These are phyloP conservation scores for Kazachstania taianensis DNA, from an alignment of 805 yeast genomes.

Conservation along the genomic window DNA sequence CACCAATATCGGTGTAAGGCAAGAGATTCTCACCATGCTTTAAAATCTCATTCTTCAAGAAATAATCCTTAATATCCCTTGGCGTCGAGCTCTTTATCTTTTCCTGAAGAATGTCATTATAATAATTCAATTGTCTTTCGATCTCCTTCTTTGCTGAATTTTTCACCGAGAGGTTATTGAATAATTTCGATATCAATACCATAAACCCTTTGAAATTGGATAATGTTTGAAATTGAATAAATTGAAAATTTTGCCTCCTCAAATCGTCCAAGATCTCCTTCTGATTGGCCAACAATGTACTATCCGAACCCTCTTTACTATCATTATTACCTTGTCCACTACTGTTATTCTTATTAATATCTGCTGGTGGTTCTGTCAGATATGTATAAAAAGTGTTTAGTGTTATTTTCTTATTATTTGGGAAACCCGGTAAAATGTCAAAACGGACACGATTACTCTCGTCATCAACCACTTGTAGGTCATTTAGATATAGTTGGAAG, in stretches of 20 bases:
- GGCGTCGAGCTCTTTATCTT: conserved; percentile 16
- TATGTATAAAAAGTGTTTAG: conserved; percentile 6
- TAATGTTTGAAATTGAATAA: conserved; percentile 22
- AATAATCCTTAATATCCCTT: conserved; percentile 12
- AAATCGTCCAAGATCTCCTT: conserved; percentile 6
- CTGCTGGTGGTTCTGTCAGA: conserved; percentile 1
- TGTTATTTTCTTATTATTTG: neutral
- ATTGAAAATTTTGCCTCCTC: conserved; percentile 12
- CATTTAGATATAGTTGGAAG: conserved; percentile 17
- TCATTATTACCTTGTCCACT: too few species aligned
- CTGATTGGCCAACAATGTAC: conserved; percentile 1
- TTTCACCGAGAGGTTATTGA: conserved; percentile 22
- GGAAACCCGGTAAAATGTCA: conserved; percentile 9
- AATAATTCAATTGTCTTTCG: conserved; percentile 15
- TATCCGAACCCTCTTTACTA: neutral
- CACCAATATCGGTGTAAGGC: too few species aligned
- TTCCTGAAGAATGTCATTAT: conserved; percentile 17
- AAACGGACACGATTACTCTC: conserved; percentile 6
- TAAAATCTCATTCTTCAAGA: conserved; percentile 9
- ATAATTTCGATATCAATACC: conserved; percentile 18
- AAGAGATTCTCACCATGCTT: conserved; percentile 4
- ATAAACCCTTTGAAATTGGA: conserved; percentile 21
- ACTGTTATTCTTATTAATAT: neutral
- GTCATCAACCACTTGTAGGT: conserved; percentile 3
- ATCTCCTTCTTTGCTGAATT: conserved; percentile 19